Evolutionary conservation across 1,139 yeast species (phyloP).

Genomic region (Nakaseomyces nivariensis): DNA sequence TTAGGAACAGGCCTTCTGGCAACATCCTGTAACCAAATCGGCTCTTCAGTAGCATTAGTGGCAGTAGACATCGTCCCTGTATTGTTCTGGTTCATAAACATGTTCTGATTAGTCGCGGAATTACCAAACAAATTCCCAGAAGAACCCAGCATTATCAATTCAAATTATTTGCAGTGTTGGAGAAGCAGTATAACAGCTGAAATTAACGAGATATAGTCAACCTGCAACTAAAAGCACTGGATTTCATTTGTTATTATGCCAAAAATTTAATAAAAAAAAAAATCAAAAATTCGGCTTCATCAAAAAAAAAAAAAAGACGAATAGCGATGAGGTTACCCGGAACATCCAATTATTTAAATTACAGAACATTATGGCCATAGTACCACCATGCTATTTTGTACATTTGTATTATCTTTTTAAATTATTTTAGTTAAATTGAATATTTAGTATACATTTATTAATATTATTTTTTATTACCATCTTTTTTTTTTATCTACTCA

Average conservation of each 20-base stretch:
- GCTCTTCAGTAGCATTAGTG: constrained; percentile 2
- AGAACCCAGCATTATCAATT: neutral
- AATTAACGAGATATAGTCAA: too few species aligned
- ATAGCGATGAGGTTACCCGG: constrained; percentile 1
- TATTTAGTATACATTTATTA: neutral
- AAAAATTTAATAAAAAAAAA: neutral
- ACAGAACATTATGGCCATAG: too few species aligned
- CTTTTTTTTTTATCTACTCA: neutral
- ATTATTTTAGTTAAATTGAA: neutral
- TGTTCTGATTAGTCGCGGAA: neutral
- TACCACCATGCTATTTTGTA: neutral
- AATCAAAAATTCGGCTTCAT: neutral
- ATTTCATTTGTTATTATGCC: too few species aligned
- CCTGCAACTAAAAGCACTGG: too few species aligned
- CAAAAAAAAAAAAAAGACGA: neutral
- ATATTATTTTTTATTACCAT: too few species aligned
- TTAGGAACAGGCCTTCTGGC: constrained; percentile 3
- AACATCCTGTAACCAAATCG: constrained; percentile 6
- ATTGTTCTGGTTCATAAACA: constrained; percentile 4
- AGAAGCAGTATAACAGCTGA: too few species aligned
- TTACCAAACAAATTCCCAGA: neutral
- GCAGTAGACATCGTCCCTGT: constrained; percentile 11
- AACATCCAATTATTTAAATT: neutral
- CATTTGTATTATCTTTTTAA: neutral
- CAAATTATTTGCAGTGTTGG: too few species aligned